Percentiles rank a stretch among this genome's conserved stretches.
Evolutionary conservation across 768 basidiomycete species (phyloP).

Genomic region (Heimioporus sp.): DNA sequence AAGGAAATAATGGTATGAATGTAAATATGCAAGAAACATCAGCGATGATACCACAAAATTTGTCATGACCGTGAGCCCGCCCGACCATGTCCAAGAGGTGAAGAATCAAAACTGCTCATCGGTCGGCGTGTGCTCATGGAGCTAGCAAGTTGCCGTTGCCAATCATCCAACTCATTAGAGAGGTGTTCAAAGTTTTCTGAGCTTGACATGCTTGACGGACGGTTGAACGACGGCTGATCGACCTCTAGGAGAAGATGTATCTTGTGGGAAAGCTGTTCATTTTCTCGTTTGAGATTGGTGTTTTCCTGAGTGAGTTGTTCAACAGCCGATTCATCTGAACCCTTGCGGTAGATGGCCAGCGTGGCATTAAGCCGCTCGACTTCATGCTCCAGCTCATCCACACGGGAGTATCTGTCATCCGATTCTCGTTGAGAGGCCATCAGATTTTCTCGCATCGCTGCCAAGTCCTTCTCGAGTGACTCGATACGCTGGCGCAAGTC

Average conservation of each 20-base stretch:
- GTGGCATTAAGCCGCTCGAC: conserved; percentile 74
- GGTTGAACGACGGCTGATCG: conserved; percentile 72
- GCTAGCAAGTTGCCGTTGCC: conserved; percentile 81
- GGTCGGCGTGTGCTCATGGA: conserved; percentile 74
- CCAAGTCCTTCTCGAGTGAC: conserved; percentile 71
- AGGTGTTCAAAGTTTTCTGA: conserved; percentile 84
- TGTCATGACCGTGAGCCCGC: conserved; percentile 54
- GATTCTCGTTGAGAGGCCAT: conserved; percentile 73
- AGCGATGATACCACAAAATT: conserved; percentile 8
- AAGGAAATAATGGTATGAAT: conserved; percentile 33
- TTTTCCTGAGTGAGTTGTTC: conserved; percentile 87
- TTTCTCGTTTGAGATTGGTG: conserved; percentile 73
- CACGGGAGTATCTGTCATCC: conserved; percentile 70
- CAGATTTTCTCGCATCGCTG: conserved; percentile 65
- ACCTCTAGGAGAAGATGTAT: conserved; percentile 86
- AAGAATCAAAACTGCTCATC: conserved; percentile 69
- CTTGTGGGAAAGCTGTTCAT: conserved; percentile 88
- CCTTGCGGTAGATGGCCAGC: conserved; percentile 69
- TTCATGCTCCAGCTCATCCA: conserved; percentile 80
- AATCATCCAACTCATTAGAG: conserved; percentile 79
- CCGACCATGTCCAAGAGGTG: conserved; percentile 53
- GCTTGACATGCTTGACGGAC: conserved; percentile 73
- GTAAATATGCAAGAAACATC: conserved; percentile 34
- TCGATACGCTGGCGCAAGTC: conserved; percentile 75
- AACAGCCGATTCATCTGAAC: conserved; percentile 70